Evolutionary conservation across 225 moss, liverwort and hornwort species (phyloP), one percentile per base, ranked within the genome.

Genomic region (Asterella californica): DNA sequence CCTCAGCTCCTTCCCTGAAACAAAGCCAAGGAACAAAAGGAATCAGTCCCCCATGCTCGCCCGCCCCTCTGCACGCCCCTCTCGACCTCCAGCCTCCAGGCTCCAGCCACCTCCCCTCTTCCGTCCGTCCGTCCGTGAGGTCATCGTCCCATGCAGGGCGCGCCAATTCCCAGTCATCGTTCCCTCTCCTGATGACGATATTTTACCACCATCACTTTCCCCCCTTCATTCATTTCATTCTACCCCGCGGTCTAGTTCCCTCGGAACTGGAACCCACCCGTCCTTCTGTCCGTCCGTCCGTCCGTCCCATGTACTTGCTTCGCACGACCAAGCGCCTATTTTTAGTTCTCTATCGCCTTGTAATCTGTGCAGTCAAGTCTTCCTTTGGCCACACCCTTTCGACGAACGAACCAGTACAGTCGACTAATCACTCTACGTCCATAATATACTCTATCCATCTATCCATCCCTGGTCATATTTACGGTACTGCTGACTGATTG

Each of bases 121-220:
- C 65, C 65, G 10, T 65, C 30, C 65, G 1, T 29, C 29, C 65
- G 11, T 30, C 65, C 65, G 65, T 65, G 65, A 65, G 30, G 11
- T 65, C 65, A 65, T 65, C 65, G 65, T 65, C 0, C 65, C 65
- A 17, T 25, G 59, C 59, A 65, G 4, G 30, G 65, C 65, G 65
- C 65, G 65, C 65, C 65, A 65, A 65, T 65, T 65, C 65, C 9
- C 65, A 65, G 32, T 65, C 65, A 65, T 65, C n/a, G n/a, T n/a
- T n/a, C n/a, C n/a, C n/a, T n/a, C n/a, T n/a, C 65, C 65, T 30
- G 29, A 65, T 29, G 65, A 21, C 4, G 65, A 65, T 65, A 65
- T 65, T 65, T 65, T 65, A 17, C n/a, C n/a, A n/a, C n/a, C n/a
- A n/a, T n/a, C n/a, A n/a, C n/a, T n/a, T n/a, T n/a, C n/a, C n/a